Percentiles rank a stretch among this genome's conserved stretches.
Conservation (phyloP, 2,329 filamentous ascomycete species). For the Pleomassaria siparia region DNA sequence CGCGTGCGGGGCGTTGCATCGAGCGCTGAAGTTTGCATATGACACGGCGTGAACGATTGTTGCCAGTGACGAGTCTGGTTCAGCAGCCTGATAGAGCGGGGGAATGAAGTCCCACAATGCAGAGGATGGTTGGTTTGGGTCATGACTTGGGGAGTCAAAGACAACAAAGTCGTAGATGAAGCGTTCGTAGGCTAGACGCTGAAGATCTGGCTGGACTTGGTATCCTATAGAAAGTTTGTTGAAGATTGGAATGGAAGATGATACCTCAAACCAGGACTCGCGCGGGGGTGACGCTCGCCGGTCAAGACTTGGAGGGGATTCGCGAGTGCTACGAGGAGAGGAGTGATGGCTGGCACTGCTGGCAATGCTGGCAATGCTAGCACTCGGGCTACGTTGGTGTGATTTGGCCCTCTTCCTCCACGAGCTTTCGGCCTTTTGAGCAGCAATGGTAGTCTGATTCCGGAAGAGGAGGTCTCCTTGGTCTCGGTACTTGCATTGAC, state of each 20-base stretch:
- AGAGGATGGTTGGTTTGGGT: slow-evolving; percentile 21
- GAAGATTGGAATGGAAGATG: slow-evolving; percentile 7
- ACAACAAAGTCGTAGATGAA: slow-evolving; percentile 37
- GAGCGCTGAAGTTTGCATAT: slow-evolving; percentile 30
- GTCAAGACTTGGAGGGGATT: slow-evolving; percentile 15
- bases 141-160: slow-evolving; percentile 17
- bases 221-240: slow-evolving; percentile 16
- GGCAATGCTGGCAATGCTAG: slow-evolving; percentile 12
- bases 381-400: slow-evolving; percentile 23
- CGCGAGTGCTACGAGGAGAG: not conserved
- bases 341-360: slow-evolving; percentile 11
- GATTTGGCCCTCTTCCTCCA: slow-evolving; percentile 38
- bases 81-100: slow-evolving; percentile 21
- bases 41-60: slow-evolving; percentile 27
- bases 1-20: slow-evolving; percentile 27
- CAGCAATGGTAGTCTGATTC: slow-evolving; percentile 36
- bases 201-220: slow-evolving; percentile 19
- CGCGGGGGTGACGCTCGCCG: slow-evolving; percentile 8
- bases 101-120: slow-evolving; percentile 32
- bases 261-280: not conserved
- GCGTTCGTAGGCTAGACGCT: slow-evolving; percentile 30
- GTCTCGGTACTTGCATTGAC: slow-evolving; percentile 37
- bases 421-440: slow-evolving; percentile 36
- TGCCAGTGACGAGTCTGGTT: slow-evolving; percentile 24
- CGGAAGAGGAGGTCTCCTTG: slow-evolving; percentile 36